These are phyloP conservation scores for Globisporangium spiculum DNA, from an alignment of 352 stramenopile genomes.

Conservation along the genomic window DNA sequence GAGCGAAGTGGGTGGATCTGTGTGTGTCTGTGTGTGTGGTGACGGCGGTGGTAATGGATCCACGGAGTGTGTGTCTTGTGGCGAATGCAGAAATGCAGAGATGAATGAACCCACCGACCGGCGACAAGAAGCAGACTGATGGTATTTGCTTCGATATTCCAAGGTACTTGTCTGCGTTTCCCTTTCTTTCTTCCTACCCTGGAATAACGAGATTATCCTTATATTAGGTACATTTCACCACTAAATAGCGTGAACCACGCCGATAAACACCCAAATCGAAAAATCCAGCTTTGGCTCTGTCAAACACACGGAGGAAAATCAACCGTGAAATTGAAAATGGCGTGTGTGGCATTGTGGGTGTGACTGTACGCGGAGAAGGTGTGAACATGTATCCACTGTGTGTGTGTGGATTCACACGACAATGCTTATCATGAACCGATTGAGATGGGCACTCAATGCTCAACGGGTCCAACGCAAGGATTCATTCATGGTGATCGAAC, in stretches of 20 bases:
- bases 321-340: not conserved
- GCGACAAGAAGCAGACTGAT: not conserved
- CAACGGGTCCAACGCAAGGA: not conserved
- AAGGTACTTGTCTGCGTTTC: not conserved
- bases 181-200: not conserved
- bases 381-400: not conserved
- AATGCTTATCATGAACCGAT: not conserved
- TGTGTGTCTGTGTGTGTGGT: not conserved
- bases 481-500: not conserved
- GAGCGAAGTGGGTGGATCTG: not conserved
- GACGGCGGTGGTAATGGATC: not conserved
- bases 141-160: not conserved
- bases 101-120: constrained; percentile 1
- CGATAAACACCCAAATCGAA: not conserved
- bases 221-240: not conserved
- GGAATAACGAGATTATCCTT: not conserved
- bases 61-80: not conserved
- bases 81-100: constrained; percentile 3
- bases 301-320: not conserved
- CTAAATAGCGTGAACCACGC: not conserved
- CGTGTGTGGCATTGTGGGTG: not conserved
- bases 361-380: not conserved
- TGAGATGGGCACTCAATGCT: too few species aligned
- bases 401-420: not conserved
- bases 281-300: constrained; percentile 5